Evolutionary conservation across 192 early-diverging fungal genomes (phyloP).

Genomic region (Umbelopsis isabellina): DNA sequence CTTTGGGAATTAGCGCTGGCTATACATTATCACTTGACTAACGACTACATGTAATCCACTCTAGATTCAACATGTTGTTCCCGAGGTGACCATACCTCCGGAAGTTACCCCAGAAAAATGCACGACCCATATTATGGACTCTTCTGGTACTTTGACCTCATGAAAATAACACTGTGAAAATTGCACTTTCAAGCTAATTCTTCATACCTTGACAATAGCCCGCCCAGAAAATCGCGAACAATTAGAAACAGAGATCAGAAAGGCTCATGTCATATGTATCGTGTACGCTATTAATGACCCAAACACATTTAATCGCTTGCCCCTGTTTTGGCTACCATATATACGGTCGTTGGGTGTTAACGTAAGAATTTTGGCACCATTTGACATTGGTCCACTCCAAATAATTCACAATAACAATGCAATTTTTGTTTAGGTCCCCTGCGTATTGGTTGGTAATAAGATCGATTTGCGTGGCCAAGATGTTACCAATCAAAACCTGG

Average conservation of each 20-base stretch:
- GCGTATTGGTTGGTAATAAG: constrained; percentile 93
- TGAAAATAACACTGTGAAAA: not conserved
- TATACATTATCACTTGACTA: no score
- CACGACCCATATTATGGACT: constrained; percentile 97
- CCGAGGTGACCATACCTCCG: constrained; percentile 99
- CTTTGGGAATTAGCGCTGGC: no score
- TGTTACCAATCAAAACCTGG: constrained; percentile 80
- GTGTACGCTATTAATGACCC: constrained; percentile 91
- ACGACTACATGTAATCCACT: not conserved
- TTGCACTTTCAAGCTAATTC: not conserved
- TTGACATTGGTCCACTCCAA: not conserved
- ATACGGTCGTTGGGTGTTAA: constrained; percentile 92
- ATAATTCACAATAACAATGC: not conserved
- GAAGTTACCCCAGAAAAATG: constrained; percentile 96
- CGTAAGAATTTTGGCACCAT: constrained; percentile 49
- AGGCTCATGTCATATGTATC: constrained; percentile 98
- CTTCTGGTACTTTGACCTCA: constrained; percentile 67
- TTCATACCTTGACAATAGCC: constrained; percentile 50
- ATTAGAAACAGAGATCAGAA: constrained; percentile 91
- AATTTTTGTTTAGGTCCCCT: constrained; percentile 63
- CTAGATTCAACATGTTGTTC: constrained; percentile 96
- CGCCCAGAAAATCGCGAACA: constrained; percentile 87
- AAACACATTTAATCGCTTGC: constrained; percentile 83
- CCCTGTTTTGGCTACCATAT: constrained; percentile 92
- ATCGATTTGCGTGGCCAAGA: constrained; percentile 88